Base-by-base conservation (phyloP, 148 eudicot species). In the Cornus kousa region DNA sequence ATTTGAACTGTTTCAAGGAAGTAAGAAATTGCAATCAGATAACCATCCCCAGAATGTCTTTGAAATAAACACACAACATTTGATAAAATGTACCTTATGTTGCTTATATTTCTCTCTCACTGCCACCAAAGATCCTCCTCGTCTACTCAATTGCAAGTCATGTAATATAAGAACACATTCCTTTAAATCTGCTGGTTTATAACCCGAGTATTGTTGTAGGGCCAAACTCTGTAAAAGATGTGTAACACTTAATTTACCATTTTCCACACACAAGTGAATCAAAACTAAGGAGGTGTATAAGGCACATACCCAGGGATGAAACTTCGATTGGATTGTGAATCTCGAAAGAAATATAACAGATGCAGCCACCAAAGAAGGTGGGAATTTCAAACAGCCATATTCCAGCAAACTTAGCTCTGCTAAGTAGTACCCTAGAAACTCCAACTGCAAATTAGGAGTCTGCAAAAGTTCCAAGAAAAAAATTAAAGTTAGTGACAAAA, bases 401-500 rank as follows among this genome's bases (percentile, higher is more conserved):
- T 96, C 99, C 31, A 96, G 77, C 83, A 96, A 87, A 68, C 98
- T 96, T 31, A 96, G 85, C 83, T 96, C 99, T 17, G 98, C 94
- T 65, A 96, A 76, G 84, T 92, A 93, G 83, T 84, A 88, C n/a
- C 89, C 86, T 77, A 96, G 59, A 82, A 91, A 96, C 76, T 91
- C 97, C 73, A 91, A 80, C 68, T 84, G 86, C 86, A 89, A 72
- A 84, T 81, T 82, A 0, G 82, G 83, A n/a, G 59, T 75, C 97
- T 94, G 91, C 68, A 79, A 19, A 79, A 77, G 75, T 11, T 37
- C 81, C 59, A 70, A 74, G 28, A 9, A 13, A 19, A 19, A 57
- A 57, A 35, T 35, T 57, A 3, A 62, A n/a, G 66, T 62, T 62
- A n/a, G 19, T 62, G 6, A 62, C 66, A n/a, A 62, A 62, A n/a